Evolutionary conservation across 164 flowering plant genomes (phyloP).

Genomic region (Magnolia officinalis): DNA sequence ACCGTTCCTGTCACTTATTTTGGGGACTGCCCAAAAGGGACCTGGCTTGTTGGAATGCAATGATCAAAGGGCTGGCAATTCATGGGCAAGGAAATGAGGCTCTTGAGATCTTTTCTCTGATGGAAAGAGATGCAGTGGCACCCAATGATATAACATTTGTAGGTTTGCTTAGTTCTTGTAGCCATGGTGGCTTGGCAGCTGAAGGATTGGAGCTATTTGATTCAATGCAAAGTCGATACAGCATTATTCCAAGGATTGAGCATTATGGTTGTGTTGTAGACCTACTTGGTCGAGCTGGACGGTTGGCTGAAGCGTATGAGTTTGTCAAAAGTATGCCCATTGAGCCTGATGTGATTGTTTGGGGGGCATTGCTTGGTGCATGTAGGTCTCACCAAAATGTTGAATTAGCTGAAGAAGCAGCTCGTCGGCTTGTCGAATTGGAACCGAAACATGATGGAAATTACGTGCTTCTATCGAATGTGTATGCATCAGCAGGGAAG

Average conservation of each 20-base stretch:
- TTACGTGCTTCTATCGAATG: constrained; percentile 21
- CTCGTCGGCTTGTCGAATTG: constrained; percentile 14
- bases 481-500: constrained; percentile 18
- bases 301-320: constrained; percentile 15
- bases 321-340: constrained; percentile 16
- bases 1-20: constrained; percentile 11
- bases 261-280: constrained; percentile 23
- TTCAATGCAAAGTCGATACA: constrained; percentile 14
- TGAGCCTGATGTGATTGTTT: constrained; percentile 17
- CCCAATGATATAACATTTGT: constrained; percentile 17
- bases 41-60: constrained; percentile 21
- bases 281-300: constrained; percentile 20
- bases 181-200: constrained; percentile 19
- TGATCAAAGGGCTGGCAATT: constrained; percentile 19
- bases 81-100: constrained; percentile 18
- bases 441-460: constrained; percentile 21
- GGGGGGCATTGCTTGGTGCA: constrained; percentile 21
- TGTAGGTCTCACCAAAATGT: constrained; percentile 17
- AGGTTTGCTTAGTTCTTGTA: constrained; percentile 21
- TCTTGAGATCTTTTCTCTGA: constrained; percentile 10
- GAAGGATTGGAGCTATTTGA: constrained; percentile 18
- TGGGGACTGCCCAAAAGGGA: constrained; percentile 14
- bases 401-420: constrained; percentile 17
- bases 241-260: constrained; percentile 15
- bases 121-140: constrained; percentile 11